These are phyloP conservation scores for Sugiyamaella japonica DNA, from an alignment of 1,139 yeast species.

Conservation along the genomic window DNA sequence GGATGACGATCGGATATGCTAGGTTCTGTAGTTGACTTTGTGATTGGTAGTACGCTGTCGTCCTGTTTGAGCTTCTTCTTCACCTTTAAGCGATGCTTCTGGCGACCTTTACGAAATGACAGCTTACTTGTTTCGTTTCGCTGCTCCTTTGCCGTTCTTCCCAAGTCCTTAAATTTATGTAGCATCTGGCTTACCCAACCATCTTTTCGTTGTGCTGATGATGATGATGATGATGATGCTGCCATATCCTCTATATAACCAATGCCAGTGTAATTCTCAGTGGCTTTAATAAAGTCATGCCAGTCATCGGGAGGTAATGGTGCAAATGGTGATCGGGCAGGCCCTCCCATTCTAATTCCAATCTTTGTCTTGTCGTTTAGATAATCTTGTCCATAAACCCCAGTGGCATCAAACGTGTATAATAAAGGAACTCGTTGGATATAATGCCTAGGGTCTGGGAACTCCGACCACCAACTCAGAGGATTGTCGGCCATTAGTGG, in stretches of 20 bases:
- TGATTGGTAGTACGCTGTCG: background rate
- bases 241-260: constrained; percentile 4
- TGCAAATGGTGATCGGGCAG: constrained; percentile 2
- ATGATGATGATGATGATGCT: background rate
- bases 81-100: background rate
- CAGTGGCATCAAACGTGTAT: constrained; percentile 13
- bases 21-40: background rate
- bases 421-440: constrained; percentile 22
- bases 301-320: constrained; percentile 15
- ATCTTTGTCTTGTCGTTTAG: background rate
- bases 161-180: no score
- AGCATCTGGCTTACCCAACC: no score
- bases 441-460: constrained; percentile 20
- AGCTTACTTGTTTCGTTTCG: background rate
- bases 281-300: constrained; percentile 23
- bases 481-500: constrained; percentile 31
- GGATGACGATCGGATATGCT: constrained; percentile 3
- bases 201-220: background rate
- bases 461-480: constrained; percentile 24
- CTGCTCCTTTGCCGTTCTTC: background rate
- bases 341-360: background rate
- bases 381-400: background rate
- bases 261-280: constrained; percentile 22
- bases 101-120: background rate
- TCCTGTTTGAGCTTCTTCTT: background rate